phyloP scores from a whole-genome alignment of 192 early-diverging fungal genomes.

The Coemansia sp. region DNA sequence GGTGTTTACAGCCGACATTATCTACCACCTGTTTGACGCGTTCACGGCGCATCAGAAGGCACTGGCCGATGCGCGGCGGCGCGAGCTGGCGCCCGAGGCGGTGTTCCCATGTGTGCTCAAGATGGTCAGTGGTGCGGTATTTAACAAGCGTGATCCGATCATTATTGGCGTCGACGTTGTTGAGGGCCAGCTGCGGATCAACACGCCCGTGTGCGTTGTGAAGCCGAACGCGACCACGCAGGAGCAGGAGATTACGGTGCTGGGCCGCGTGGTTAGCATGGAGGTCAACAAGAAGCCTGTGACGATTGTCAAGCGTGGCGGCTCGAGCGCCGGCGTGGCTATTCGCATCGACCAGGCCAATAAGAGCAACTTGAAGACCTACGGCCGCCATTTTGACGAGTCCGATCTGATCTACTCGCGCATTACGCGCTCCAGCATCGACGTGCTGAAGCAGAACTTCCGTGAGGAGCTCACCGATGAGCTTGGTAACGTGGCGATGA shows the following conservation, averaged over 20 bases:
- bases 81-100: conserved; percentile 82
- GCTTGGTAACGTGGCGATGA: conserved; percentile 78
- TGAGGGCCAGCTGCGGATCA: conserved; percentile 83
- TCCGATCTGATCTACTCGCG: conserved; percentile 73
- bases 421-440: conserved; percentile 88
- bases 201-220: conserved; percentile 91
- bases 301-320: conserved; percentile 79
- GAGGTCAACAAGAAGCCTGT: conserved; percentile 88
- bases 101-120: conserved; percentile 95
- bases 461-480: conserved; percentile 87
- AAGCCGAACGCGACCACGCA: conserved; percentile 71
- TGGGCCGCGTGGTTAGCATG: conserved; percentile 91
- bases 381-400: conserved; percentile 91
- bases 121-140: conserved; percentile 86
- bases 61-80: conserved; percentile 81
- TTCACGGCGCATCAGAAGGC: conserved; percentile 80
- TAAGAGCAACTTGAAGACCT: conserved; percentile 84
- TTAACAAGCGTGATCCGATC: conserved; percentile 94
- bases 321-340: conserved; percentile 80
- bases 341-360: conserved; percentile 86
- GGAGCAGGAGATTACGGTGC: conserved; percentile 62
- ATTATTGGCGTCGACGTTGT: conserved; percentile 94
- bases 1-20: conserved; percentile 96
- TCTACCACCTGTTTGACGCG: conserved; percentile 98
- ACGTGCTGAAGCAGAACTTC: conserved; percentile 94